These are phyloP conservation scores for Eurotiales sp. DNA, from an alignment of 2,329 filamentous ascomycete species.

Conservation along the genomic window DNA sequence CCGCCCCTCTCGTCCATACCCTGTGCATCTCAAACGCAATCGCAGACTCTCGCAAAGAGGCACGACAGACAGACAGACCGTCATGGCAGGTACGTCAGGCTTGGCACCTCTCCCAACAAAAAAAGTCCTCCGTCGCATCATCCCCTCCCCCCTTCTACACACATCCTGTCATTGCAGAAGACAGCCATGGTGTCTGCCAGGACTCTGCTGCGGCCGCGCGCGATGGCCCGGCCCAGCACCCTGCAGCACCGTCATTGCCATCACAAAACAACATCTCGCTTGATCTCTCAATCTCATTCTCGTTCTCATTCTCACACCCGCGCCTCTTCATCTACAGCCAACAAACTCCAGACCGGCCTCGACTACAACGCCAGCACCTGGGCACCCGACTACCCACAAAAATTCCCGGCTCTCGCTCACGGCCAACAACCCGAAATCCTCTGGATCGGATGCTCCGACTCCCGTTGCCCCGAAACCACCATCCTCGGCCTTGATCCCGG, in stretches of 20 bases:
- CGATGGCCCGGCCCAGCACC: background rate
- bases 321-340: conserved; percentile 36
- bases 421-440: conserved; percentile 63
- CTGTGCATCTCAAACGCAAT: too few species aligned
- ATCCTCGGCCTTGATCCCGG: conserved; percentile 74
- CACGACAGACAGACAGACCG: too few species aligned
- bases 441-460: conserved; percentile 86
- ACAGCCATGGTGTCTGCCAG: too few species aligned
- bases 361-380: conserved; percentile 64
- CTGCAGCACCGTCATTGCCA: background rate
- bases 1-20: too few species aligned
- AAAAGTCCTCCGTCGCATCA: too few species aligned
- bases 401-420: conserved; percentile 64
- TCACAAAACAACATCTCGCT: too few species aligned
- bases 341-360: conserved; percentile 60
- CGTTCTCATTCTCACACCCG: background rate
- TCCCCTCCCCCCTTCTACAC: too few species aligned
- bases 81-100: too few species aligned
- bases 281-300: too few species aligned
- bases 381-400: conserved; percentile 66
- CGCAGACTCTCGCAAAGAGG: too few species aligned
- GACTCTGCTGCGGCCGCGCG: background rate
- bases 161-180: too few species aligned
- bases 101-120: too few species aligned
- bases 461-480: conserved; percentile 77